These are phyloP conservation scores for Botrytis squamosa DNA, from an alignment of 2,329 filamentous ascomycete species.

Conservation along the genomic window DNA sequence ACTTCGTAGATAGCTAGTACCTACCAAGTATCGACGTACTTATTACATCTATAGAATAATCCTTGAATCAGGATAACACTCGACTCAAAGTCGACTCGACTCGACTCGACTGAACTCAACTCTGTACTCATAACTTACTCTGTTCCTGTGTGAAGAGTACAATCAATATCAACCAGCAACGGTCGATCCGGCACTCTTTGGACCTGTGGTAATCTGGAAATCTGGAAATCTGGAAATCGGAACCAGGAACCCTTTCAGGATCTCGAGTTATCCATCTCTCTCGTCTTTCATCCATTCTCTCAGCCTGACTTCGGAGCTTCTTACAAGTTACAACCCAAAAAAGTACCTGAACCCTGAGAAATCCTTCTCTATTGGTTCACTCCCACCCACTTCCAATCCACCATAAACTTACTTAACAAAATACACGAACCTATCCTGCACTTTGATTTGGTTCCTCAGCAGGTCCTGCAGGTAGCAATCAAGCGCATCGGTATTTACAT, in stretches of 20 bases:
- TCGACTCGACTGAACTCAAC: too few relatives aligned
- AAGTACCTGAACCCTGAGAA: not conserved
- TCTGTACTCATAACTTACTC: not conserved
- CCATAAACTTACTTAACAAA: constrained; percentile 6
- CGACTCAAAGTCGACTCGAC: not conserved
- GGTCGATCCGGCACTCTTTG: not conserved
- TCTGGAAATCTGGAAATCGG: not conserved
- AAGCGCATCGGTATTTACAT: constrained; percentile 32
- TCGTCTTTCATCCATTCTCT: not conserved
- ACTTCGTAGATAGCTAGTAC: not conserved
- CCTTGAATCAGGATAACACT: too few relatives aligned
- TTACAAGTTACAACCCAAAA: not conserved
- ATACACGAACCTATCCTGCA: constrained; percentile 16
- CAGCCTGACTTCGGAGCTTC: not conserved
- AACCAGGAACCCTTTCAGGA: not conserved
- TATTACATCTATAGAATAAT: not conserved
- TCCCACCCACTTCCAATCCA: not conserved
- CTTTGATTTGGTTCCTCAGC: constrained; percentile 23
- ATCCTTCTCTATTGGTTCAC: constrained; percentile 5
- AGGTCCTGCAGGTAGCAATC: constrained; percentile 27
- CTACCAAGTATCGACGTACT: not conserved
- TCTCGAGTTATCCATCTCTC: not conserved
- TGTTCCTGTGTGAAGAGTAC: not conserved
- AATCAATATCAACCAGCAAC: not conserved
- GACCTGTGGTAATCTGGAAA: not conserved